phyloP scores from a whole-genome alignment of 768 basidiomycete genomes.

The Tulasnella sp. region DNA sequence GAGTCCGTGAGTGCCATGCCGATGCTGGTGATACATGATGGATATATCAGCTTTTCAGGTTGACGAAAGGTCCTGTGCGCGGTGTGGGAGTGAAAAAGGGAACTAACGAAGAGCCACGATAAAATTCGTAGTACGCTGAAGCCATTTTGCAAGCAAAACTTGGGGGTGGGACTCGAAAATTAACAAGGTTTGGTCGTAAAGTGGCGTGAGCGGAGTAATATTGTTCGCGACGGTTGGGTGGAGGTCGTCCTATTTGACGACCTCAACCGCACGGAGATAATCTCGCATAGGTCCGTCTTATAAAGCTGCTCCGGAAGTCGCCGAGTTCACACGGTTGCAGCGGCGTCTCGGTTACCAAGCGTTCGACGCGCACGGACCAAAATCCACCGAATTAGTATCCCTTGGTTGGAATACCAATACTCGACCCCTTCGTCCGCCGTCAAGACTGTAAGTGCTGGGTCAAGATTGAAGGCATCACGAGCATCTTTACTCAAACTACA shows the following conservation, averaged over 20 bases:
- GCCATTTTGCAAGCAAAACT: not conserved
- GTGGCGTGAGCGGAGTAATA: not conserved
- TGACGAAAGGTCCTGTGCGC: not conserved
- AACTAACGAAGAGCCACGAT: conserved; percentile 34
- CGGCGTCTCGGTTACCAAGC: not conserved
- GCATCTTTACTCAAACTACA: not conserved
- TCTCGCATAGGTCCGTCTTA: not conserved
- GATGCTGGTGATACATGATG: conserved; percentile 53
- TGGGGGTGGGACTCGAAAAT: not conserved
- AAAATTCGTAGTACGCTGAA: conserved; percentile 34
- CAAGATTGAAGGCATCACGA: not conserved
- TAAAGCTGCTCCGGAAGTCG: not conserved
- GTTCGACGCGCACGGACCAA: not conserved
- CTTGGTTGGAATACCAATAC: not conserved
- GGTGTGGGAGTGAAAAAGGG: not conserved
- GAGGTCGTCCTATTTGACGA: not conserved
- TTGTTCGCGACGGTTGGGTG: not conserved
- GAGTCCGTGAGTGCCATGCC: conserved; percentile 97
- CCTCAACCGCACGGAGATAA: not conserved
- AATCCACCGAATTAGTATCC: not conserved
- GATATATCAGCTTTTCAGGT: not conserved
- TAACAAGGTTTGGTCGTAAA: not conserved
- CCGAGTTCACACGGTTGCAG: not conserved
- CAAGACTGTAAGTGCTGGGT: not conserved
- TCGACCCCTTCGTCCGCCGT: not conserved